Base-by-base conservation (phyloP, 441 rosid species). In the Biscutella auriculata region DNA sequence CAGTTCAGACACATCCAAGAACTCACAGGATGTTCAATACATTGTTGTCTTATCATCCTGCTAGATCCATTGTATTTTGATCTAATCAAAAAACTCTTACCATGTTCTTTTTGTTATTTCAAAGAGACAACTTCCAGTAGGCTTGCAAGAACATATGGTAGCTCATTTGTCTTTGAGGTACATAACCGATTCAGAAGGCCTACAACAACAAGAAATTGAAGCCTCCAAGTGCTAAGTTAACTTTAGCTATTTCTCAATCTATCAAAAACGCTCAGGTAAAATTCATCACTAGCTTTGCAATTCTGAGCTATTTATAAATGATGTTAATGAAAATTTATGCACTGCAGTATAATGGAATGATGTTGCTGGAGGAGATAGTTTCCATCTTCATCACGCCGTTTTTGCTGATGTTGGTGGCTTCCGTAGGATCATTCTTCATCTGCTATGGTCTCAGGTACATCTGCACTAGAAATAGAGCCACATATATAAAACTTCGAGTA, bases 361-460 rank as follows among this genome's bases (percentile, higher is more conserved):
- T 94, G 95, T 66, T 94, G 63, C 79, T 94, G 4, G 99, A 94
- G 77, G 99, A 94, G 81, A 90, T 90, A 79, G 84, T 95, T 25
- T 94, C 97, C 4, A 90, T 94, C 63, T 90, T 94, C 77, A 85
- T 94, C 60, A 94, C 99, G 41, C 97, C 99, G 6, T 79, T 80
- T 66, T 70, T 94, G 73, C 96, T 94, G 55, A 30, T 90, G 64
- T 87, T 94, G 69, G 73, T 90, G n/a, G n/a, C n/a, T n/a, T n/a
- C n/a, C n/a, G n/a, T n/a, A n/a, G n/a, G n/a, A n/a, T n/a, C n/a
- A n/a, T n/a, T n/a, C n/a, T n/a, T n/a, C n/a, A n/a, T n/a, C n/a
- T n/a, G n/a, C n/a, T n/a, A n/a, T n/a, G n/a, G n/a, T n/a, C n/a
- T n/a, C n/a, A n/a, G n/a, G n/a, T n/a, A n/a, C n/a, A n/a, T n/a